Conservation (phyloP, 2,329 filamentous ascomycete genomes). For the Tetracladium maxilliforme region DNA sequence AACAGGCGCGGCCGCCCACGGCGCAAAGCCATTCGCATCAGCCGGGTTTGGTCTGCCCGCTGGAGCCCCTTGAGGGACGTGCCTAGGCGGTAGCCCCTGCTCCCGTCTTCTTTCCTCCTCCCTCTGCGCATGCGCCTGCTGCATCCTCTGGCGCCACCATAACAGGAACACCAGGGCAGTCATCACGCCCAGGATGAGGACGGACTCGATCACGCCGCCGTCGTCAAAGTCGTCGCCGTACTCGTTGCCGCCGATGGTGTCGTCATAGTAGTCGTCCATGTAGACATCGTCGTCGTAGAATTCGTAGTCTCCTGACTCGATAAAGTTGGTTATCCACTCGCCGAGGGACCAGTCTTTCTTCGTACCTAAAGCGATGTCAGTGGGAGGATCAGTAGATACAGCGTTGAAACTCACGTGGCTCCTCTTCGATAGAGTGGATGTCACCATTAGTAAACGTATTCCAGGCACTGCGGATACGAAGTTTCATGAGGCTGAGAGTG, state of each 20-base stretch:
- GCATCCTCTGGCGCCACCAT: constrained; percentile 64
- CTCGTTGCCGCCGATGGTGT: constrained; percentile 37
- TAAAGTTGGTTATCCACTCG: constrained; percentile 80
- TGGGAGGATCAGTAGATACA: constrained; percentile 1
- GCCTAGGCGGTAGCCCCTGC: no score
- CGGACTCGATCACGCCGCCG: constrained; percentile 68
- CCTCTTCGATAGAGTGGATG: constrained; percentile 83
- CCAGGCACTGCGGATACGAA: constrained; percentile 80
- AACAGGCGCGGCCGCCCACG: no score
- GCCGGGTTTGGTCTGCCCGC: no score
- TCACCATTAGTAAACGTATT: constrained; percentile 84
- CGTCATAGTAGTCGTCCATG: constrained; percentile 37
- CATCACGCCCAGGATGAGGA: constrained; percentile 69
- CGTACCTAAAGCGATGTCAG: constrained; percentile 33
- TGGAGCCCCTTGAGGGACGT: no score
- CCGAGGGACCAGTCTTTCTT: constrained; percentile 63
- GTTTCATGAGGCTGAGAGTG: constrained; percentile 72
- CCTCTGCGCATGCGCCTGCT: constrained; percentile 34
- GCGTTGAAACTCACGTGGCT: constrained; percentile 51
- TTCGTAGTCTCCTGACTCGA: constrained; percentile 48
- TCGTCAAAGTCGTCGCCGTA: constrained; percentile 53
- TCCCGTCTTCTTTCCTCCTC: constrained; percentile 21
- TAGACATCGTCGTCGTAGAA: constrained; percentile 49
- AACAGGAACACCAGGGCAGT: constrained; percentile 62
- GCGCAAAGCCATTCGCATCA: no score